Percentiles rank a stretch among this genome's conserved stretches.
phyloP scores from a whole-genome alignment of 2,329 filamentous ascomycete genomes.

The Gyromitra esculenta region DNA sequence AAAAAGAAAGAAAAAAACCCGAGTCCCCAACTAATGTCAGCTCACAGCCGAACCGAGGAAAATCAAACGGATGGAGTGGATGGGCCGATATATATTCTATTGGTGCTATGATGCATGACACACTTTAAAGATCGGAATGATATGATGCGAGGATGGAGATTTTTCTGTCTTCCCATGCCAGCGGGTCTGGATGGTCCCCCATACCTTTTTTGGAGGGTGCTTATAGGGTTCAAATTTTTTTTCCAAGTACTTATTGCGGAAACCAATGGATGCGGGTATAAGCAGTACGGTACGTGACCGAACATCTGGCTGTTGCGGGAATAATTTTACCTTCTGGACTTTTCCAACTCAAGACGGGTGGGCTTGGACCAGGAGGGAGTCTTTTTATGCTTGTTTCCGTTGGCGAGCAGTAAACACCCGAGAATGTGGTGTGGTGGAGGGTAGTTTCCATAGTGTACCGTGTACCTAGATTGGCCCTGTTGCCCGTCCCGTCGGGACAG shows the following conservation, averaged over 20 bases:
- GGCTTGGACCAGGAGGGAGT: constrained; percentile 36
- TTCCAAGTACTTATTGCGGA: constrained; percentile 14
- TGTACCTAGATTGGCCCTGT: constrained; percentile 41
- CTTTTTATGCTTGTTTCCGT: constrained; percentile 47
- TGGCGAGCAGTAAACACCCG: constrained; percentile 42
- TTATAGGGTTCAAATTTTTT: constrained; percentile 37
- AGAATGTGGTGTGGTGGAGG: constrained; percentile 39
- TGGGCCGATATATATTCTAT: constrained; percentile 43
- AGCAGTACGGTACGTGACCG: constrained; percentile 43
- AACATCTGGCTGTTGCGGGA: constrained; percentile 43
- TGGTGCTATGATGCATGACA: constrained; percentile 35
- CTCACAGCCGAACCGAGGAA: constrained; percentile 43
- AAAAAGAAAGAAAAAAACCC: constrained; percentile 27
- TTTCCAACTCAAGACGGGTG: constrained; percentile 41
- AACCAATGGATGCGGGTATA: constrained; percentile 36
- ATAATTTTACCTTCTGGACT: constrained; percentile 50
- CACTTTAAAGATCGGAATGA: constrained; percentile 36
- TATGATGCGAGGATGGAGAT: constrained; percentile 33
- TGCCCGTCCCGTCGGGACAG: constrained; percentile 42
- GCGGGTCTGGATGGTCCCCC: constrained; percentile 36
- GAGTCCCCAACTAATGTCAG: constrained; percentile 43
- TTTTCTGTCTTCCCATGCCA: constrained; percentile 36
- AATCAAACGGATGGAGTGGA: constrained; percentile 44
- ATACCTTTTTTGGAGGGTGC: constrained; percentile 8
- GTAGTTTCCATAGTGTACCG: constrained; percentile 22